Evolutionary conservation across 495 filamentous ascomycete genomes (phyloP), one percentile per base, ranked within the genome.

Genomic region (Penicillium samsonianum): DNA sequence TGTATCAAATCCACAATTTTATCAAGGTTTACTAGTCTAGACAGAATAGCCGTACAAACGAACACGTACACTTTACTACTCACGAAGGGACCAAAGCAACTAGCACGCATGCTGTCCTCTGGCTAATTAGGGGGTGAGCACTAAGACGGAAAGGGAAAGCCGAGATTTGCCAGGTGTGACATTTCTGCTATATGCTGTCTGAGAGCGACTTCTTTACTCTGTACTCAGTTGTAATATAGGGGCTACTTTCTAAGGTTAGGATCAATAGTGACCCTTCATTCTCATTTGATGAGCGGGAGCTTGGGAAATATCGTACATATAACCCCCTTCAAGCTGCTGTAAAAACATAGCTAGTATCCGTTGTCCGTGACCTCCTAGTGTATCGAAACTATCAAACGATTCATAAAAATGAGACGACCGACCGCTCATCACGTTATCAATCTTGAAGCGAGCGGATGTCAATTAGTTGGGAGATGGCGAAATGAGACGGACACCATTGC

Each of bases 381-480:
- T 14, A 14, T 46, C 25, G 7, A 16, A 38, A 16, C 38, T 51
- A 9, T 58, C 45, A n/a, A 57, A 55, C 1, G 46, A 31, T 20
- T 63, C 64, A 11, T 56, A 44, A 41, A 66, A 63, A 50, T 60
- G 49, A 0, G 64, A 63, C 9, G 16, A 28, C 2, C 54, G 53
- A 2, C 53, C 47, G 2, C 26, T 57, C 4, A 66, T 41, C n/a
- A 66, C 55, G 22, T 58, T 53, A 30, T 63, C 61, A 40, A 66
- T 66, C 3, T n/a, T n/a, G n/a, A n/a, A n/a, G n/a, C n/a, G n/a
- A n/a, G n/a, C n/a, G n/a, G n/a, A n/a, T n/a, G n/a, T n/a, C n/a
- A n/a, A n/a, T n/a, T n/a, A n/a, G n/a, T n/a, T n/a, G n/a, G n/a
- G n/a, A n/a, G n/a, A n/a, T n/a, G n/a, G n/a, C n/a, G n/a, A n/a